Percentiles rank a stretch among this genome's conserved stretches.
Evolutionary conservation across 805 yeast species (phyloP).

Genomic region (Hanseniaspora mollemarum): DNA sequence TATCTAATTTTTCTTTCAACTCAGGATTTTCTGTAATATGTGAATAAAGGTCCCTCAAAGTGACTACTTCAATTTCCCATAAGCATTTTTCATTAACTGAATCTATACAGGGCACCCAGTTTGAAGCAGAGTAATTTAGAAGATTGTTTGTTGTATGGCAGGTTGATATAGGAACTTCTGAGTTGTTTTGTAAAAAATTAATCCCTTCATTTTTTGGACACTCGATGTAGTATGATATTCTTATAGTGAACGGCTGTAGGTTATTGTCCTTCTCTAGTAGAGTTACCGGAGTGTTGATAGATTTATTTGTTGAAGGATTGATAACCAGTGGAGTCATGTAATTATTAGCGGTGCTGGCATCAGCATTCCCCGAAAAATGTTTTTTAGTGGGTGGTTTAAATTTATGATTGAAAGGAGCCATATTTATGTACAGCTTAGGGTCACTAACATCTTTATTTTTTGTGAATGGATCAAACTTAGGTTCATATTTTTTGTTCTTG

Average conservation of each 20-base stretch:
- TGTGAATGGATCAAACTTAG: constrained; percentile 13
- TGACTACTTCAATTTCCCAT: constrained; percentile 81
- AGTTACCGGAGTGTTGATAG: constrained; percentile 20
- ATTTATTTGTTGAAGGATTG: constrained; percentile 44
- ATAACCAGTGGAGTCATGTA: constrained; percentile 34
- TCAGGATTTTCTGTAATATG: constrained; percentile 24
- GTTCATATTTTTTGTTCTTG: constrained; percentile 10
- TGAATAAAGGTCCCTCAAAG: constrained; percentile 53
- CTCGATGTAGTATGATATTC: constrained; percentile 51
- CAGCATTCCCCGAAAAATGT: not conserved
- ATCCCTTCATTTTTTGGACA: constrained; percentile 65
- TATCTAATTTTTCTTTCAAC: constrained; percentile 20
- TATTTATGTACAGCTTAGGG: constrained; percentile 18
- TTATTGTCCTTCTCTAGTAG: constrained; percentile 24
- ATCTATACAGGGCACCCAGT: constrained; percentile 98
- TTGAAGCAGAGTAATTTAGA: constrained; percentile 67
- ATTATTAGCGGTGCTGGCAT: not conserved
- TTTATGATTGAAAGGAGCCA: constrained; percentile 9
- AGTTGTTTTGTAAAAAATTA: constrained; percentile 41
- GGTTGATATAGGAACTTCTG: constrained; percentile 51
- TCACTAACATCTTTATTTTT: constrained; percentile 16
- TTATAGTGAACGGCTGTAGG: constrained; percentile 48
- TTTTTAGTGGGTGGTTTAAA: not conserved
- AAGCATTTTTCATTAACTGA: constrained; percentile 77
- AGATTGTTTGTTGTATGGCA: constrained; percentile 77